These are phyloP conservation scores for Alternaria tenuissima DNA, from an alignment of 2,329 filamentous ascomycete genomes.

Conservation along the genomic window DNA sequence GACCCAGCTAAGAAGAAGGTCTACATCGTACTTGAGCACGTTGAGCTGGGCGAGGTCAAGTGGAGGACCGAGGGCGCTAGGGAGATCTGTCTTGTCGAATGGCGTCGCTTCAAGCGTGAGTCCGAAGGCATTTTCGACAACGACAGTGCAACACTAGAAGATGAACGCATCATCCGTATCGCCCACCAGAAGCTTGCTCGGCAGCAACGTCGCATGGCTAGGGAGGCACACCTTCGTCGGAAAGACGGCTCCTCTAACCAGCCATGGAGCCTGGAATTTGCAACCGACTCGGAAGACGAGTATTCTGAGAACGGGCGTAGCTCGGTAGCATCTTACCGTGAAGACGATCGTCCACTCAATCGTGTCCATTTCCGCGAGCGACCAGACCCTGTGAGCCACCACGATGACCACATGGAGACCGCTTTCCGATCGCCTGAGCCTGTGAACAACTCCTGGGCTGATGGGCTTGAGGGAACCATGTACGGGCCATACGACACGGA, in stretches of 20 bases:
- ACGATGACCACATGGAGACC: slow-evolving; percentile 47
- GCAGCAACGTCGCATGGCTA: slow-evolving; percentile 50
- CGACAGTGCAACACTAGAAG: slow-evolving; percentile 53
- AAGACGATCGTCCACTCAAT: slow-evolving; percentile 30
- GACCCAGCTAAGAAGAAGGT: slow-evolving; percentile 97
- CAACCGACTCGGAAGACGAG: slow-evolving; percentile 66
- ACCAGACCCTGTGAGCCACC: slow-evolving; percentile 24
- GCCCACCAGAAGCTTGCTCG: slow-evolving; percentile 54
- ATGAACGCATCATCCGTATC: slow-evolving; percentile 52
- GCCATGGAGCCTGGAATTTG: slow-evolving; percentile 86
- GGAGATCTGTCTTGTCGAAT: slow-evolving; percentile 84
- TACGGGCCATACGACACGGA: slow-evolving; percentile 74
- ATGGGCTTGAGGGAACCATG: slow-evolving; percentile 79
- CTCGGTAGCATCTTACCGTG: slow-evolving; percentile 34
- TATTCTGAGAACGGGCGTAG: slow-evolving; percentile 40
- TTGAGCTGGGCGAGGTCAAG: slow-evolving; percentile 90
- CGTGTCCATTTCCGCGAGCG: slow-evolving; percentile 31
- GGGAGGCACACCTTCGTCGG: slow-evolving; percentile 47
- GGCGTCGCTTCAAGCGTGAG: slow-evolving; percentile 78
- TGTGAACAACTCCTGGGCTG: slow-evolving; percentile 34
- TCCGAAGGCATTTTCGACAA: slow-evolving; percentile 59
- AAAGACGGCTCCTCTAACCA: slow-evolving; percentile 60
- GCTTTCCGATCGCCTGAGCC: slow-evolving; percentile 41
- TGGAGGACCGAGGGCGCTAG: slow-evolving; percentile 91
- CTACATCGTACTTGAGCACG: slow-evolving; percentile 96